Percentiles rank a stretch among this genome's conserved stretches.
These are phyloP conservation scores for Diplosphaera chodatii DNA, from an alignment of 139 green algal genomes.

Conservation along the genomic window DNA sequence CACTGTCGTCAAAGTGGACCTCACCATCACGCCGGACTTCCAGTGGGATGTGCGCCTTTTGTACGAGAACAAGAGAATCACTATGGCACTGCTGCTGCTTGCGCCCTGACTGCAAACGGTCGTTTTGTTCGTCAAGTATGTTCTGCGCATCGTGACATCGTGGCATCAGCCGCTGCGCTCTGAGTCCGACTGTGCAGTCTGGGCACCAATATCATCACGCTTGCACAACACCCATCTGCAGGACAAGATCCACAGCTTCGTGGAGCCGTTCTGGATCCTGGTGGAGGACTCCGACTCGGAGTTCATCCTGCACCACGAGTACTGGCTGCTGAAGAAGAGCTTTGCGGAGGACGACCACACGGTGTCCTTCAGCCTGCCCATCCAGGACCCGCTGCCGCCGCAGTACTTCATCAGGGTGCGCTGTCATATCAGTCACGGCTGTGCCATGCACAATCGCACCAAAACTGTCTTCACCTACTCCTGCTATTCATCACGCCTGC, in stretches of 20 bases:
- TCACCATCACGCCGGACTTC: slow-evolving; percentile 97
- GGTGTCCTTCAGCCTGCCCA: slow-evolving; percentile 89
- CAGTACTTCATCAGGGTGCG: slow-evolving; percentile 89
- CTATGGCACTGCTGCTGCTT: no score
- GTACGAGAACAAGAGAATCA: no score
- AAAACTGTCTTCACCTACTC: no score
- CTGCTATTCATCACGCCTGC: no score
- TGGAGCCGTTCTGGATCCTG: slow-evolving; percentile 94
- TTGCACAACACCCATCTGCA: slow-evolving; percentile 17
- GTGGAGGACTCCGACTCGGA: slow-evolving; percentile 87
- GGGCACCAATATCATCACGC: no score
- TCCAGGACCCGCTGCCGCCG: slow-evolving; percentile 89
- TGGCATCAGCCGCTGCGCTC: no score
- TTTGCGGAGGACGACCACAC: slow-evolving; percentile 76
- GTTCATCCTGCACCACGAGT: slow-evolving; percentile 90
- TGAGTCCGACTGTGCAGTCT: no score
- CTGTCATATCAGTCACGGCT: no score
- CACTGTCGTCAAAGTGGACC: slow-evolving; percentile 85
- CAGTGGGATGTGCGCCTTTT: slow-evolving; percentile 81
- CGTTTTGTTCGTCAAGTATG: no score
- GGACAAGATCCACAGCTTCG: slow-evolving; percentile 79
- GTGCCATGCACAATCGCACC: no score
- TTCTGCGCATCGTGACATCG: no score
- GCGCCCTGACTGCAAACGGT: no score
- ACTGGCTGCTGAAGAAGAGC: slow-evolving; percentile 86